Evolutionary conservation across 257 asterid species (phyloP).

Genomic region (Salvia hispanica): DNA sequence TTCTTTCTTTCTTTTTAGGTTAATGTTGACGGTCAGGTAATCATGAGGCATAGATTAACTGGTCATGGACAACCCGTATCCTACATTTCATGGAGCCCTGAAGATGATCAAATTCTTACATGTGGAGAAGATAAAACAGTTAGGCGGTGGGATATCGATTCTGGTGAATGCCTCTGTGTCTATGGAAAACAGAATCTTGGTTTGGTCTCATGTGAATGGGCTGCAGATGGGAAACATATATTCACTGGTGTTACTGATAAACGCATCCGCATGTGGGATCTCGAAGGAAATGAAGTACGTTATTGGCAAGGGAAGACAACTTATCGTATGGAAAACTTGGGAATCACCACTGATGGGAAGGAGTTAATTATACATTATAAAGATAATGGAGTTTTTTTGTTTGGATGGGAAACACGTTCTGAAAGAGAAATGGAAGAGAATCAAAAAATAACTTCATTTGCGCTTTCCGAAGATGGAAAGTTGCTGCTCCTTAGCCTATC

Average conservation of each 20-base stretch:
- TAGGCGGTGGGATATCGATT: constrained; percentile 72
- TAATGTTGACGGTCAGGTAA: constrained; percentile 24
- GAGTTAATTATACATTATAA: constrained; percentile 71
- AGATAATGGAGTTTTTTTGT: constrained; percentile 54
- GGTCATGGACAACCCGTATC: constrained; percentile 76
- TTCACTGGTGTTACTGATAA: constrained; percentile 77
- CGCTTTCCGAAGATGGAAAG: constrained; percentile 71
- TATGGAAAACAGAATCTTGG: constrained; percentile 73
- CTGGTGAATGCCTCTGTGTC: constrained; percentile 71
- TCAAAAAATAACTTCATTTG: constrained; percentile 67
- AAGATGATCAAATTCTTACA: constrained; percentile 72
- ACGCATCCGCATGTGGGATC: constrained; percentile 85
- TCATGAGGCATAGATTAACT: constrained; percentile 30
- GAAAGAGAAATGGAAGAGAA: constrained; percentile 77
- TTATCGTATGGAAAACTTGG: constrained; percentile 67
- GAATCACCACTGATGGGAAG: constrained; percentile 59
- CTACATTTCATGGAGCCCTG: constrained; percentile 82
- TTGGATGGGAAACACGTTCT: constrained; percentile 72
- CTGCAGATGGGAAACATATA: constrained; percentile 65
- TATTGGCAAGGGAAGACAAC: constrained; percentile 82
- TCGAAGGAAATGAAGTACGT: constrained; percentile 78
- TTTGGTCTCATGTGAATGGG: constrained; percentile 87
- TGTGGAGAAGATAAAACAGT: constrained; percentile 85
- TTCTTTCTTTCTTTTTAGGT: constrained; percentile 23
- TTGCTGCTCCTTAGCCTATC: constrained; percentile 67